A percentile compares a stretch with the other conserved stretches of the same genome.
These are phyloP conservation scores for Jatropha multifida DNA, from an alignment of 441 rosid species.

Conservation along the genomic window DNA sequence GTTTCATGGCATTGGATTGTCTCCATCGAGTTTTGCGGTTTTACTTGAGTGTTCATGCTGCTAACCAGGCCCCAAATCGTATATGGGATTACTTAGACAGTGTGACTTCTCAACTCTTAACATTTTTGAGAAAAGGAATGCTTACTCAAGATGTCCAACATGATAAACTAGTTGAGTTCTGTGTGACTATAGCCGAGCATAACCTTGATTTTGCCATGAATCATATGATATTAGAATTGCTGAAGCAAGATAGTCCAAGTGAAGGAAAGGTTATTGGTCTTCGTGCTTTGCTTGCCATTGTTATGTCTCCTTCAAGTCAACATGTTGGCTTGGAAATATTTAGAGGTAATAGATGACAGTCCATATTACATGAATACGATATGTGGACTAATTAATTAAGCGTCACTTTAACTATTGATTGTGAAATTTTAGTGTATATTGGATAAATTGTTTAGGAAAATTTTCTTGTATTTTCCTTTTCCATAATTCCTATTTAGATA, in stretches of 20 bases:
- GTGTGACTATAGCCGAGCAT: constrained; percentile 97
- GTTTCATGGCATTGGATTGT: constrained; percentile 97
- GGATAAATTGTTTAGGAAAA: no score
- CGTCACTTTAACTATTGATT: constrained; percentile 4
- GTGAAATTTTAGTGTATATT: no score
- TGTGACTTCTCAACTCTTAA: constrained; percentile 94
- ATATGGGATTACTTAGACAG: constrained; percentile 99
- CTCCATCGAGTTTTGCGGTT: constrained; percentile 98
- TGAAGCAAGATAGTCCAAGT: constrained; percentile 95
- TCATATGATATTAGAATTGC: constrained; percentile 95
- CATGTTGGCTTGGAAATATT: constrained; percentile 90
- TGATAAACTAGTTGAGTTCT: constrained; percentile 97
- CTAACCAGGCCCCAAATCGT: constrained; percentile 89
- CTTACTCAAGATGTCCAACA: constrained; percentile 98
- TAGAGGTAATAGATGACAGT: constrained; percentile 53
- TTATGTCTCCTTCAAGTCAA: constrained; percentile 90
- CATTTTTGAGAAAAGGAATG: constrained; percentile 87
- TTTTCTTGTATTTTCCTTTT: no score
- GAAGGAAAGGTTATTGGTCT: constrained; percentile 99
- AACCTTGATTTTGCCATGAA: constrained; percentile 99
- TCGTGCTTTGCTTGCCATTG: constrained; percentile 95
- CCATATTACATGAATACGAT: constrained; percentile 18
- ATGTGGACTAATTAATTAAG: neutral
- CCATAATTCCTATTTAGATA: no score
- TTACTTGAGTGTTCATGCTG: constrained; percentile 94